Base-by-base conservation (phyloP, 23 red algal species). In the Gracilaria domingensis region DNA sequence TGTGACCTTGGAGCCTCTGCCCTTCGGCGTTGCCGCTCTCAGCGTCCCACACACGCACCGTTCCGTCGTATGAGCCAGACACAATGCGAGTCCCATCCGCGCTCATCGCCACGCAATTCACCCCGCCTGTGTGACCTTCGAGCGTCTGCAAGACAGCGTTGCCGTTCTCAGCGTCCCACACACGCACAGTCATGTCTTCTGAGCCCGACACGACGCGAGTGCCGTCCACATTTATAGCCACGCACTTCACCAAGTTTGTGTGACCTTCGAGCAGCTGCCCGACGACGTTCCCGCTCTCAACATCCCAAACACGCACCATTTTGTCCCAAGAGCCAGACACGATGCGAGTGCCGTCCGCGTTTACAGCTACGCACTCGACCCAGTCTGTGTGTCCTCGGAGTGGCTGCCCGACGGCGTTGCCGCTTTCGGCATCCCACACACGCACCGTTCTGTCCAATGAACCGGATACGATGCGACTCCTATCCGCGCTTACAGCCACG, bases 381-480 rank as follows among this genome's bases (percentile, higher is more conserved):
- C 42, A 7, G 11, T 11, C 42, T 45, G 42, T 45, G 42, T 45
- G 42, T 7, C 42, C 42, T 45, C 11, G 42, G 42, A 45, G 42
- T 11, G 42, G 42, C 42, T 45, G 42, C 42, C 58, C 58, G 6
- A 64, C n/a, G n/a, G n/a, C n/a, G n/a, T n/a, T n/a, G n/a, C n/a
- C n/a, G n/a, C n/a, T 76, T 6, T 76, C 21, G 4, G 20, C 33
- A 12, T 38, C 17, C 71, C 71, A 76, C 40, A 76, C 21, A 33
- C 71, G 71, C 71, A 76, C 71, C 40, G 33, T 76, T 7, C 34
- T 4, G 71, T 76, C 71, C 3, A 4, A 38, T n/a, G 7, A 6
- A n/a, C 36, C 71, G 3, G 71, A 76, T 7, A 76, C 71, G 23
- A 76, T 76, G 21, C 71, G 71, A 33, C 8, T 76, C 5, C 71